phyloP scores from a whole-genome alignment of 139 green algal genomes.

The Chlorella vulgaris region DNA sequence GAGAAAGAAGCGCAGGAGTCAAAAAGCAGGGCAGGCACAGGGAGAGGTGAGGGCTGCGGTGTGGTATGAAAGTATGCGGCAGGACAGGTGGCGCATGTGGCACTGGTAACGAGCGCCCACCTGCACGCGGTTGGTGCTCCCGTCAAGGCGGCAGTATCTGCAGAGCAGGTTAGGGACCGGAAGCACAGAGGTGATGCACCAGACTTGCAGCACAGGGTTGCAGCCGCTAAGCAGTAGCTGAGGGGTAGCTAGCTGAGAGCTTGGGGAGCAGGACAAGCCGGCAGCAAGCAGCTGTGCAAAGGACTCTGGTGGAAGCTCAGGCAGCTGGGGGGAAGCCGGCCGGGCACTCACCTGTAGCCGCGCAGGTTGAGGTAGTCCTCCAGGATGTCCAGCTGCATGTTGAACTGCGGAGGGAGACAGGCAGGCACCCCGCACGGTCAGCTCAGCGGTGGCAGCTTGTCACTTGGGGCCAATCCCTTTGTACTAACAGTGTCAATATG shows the following conservation, averaged over 20 bases:
- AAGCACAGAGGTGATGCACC: not conserved
- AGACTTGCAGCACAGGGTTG: not conserved
- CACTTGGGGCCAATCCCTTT: no score
- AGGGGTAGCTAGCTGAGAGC: not conserved
- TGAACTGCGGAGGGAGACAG: conserved; percentile 57
- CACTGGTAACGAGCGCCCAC: no score
- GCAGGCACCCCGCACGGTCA: not conserved
- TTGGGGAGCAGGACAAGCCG: no score
- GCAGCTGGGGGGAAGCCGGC: no score
- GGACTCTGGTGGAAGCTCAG: not conserved
- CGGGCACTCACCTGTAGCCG: conserved; percentile 54
- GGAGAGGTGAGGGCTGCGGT: no score
- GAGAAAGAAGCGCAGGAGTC: no score
- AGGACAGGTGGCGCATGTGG: no score
- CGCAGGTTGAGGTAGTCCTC: conserved; percentile 66
- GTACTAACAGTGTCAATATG: no score
- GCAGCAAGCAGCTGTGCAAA: not conserved
- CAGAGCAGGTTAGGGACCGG: not conserved
- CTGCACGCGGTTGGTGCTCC: conserved; percentile 69
- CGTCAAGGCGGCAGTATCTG: conserved; percentile 73
- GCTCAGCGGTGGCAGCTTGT: not conserved
- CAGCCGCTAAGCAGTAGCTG: not conserved
- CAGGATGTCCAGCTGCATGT: conserved; percentile 74
- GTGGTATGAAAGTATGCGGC: no score
- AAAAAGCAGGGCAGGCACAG: no score